Conservation (phyloP, 1,139 yeast species). For the Geotrichum bryndzae region DNA sequence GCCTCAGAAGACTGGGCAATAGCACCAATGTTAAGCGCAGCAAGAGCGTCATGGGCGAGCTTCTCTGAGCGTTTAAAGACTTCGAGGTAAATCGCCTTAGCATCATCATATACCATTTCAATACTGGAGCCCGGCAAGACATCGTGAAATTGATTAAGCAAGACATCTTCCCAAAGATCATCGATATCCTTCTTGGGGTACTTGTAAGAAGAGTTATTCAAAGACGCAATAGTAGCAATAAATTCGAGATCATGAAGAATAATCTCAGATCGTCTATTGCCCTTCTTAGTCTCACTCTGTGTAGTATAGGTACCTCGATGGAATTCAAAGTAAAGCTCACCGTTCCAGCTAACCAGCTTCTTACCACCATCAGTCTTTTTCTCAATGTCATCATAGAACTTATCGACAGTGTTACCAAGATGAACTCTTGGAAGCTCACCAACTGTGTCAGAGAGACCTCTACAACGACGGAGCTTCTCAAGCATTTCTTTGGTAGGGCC, state of each 20-base stretch:
- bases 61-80: constrained; percentile 50
- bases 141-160: constrained; percentile 92
- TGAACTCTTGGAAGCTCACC: constrained; percentile 76
- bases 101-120: constrained; percentile 92
- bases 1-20: constrained; percentile 19
- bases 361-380: constrained; percentile 58
- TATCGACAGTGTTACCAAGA: constrained; percentile 69
- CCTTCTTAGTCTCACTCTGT: constrained; percentile 77
- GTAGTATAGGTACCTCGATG: constrained; percentile 97
- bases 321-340: constrained; percentile 89
- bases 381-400: constrained; percentile 66
- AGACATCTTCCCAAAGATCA: constrained; percentile 77
- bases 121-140: constrained; percentile 95
- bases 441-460: constrained; percentile 77
- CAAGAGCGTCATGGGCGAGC: constrained; percentile 50
- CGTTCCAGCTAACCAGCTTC: constrained; percentile 78
- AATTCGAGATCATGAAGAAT: constrained; percentile 81
- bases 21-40: constrained; percentile 36
- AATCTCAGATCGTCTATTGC: constrained; percentile 73
- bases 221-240: constrained; percentile 69
- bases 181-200: constrained; percentile 69
- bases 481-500: constrained; percentile 94
- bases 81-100: constrained; percentile 65
- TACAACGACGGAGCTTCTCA: constrained; percentile 82
- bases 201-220: constrained; percentile 45